Conservation (phyloP, 768 basidiomycete species). For the Neoboletus magnificus region DNA sequence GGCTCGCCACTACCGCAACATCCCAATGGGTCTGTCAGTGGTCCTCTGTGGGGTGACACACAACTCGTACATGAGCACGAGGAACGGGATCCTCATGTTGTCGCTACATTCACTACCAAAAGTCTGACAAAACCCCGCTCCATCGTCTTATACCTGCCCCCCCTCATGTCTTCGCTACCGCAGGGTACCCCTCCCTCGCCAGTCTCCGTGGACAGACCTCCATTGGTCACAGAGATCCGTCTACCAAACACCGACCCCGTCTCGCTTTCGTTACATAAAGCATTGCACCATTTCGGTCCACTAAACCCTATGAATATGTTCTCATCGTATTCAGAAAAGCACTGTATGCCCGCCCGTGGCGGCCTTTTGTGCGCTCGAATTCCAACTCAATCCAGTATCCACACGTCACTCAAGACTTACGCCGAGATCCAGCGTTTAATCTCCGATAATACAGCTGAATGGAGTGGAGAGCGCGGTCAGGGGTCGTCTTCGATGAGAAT, state of each 20-base stretch:
- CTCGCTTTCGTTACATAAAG: constrained; percentile 82
- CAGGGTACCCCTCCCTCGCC: constrained; percentile 30
- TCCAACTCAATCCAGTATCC: too few relatives aligned
- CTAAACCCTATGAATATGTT: too few relatives aligned
- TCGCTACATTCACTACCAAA: constrained; percentile 48
- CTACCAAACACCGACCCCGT: constrained; percentile 84
- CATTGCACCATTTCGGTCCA: constrained; percentile 74
- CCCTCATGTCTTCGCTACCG: constrained; percentile 76
- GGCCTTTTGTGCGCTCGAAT: too few relatives aligned
- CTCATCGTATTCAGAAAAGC: too few relatives aligned
- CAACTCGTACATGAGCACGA: background rate
- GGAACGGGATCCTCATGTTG: constrained; percentile 48
- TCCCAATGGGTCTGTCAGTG: background rate
- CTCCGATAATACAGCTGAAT: too few relatives aligned
- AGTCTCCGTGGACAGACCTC: constrained; percentile 34
- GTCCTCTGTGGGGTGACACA: background rate
- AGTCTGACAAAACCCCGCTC: constrained; percentile 35
- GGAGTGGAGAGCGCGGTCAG: too few relatives aligned
- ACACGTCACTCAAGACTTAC: too few relatives aligned
- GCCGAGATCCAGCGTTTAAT: too few relatives aligned
- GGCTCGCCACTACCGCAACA: background rate
- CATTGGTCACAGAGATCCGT: constrained; percentile 64
- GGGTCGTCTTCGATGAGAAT: too few relatives aligned
- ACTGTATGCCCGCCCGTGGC: too few relatives aligned
- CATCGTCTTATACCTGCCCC: constrained; percentile 79